Evolutionary conservation across 176 grass and related monocot genomes (phyloP).

Genomic region (Lolium rigidum): DNA sequence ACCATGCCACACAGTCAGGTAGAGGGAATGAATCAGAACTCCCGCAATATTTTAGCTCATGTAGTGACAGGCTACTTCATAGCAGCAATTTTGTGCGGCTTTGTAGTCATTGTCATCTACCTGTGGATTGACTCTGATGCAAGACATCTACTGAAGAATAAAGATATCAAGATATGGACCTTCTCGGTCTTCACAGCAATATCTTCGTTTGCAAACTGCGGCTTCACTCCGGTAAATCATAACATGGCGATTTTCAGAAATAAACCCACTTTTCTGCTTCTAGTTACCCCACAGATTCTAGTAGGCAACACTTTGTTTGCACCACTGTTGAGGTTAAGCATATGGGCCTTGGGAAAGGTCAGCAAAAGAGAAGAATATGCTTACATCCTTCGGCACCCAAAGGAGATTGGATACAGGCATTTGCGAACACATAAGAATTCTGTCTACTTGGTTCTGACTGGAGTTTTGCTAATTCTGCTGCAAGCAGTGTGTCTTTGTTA

Average conservation of each 20-base stretch:
- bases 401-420: slow-evolving; percentile 35
- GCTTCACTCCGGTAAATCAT: slow-evolving; percentile 66
- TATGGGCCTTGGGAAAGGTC: slow-evolving; percentile 43
- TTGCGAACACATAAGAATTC: slow-evolving; percentile 33
- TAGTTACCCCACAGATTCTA: slow-evolving; percentile 57
- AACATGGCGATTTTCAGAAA: slow-evolving; percentile 68
- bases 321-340: slow-evolving; percentile 53
- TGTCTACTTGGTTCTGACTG: slow-evolving; percentile 38
- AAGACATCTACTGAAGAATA: slow-evolving; percentile 52
- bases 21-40: slow-evolving; percentile 14
- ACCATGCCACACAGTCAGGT: slow-evolving; percentile 13
- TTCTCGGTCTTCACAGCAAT: slow-evolving; percentile 47
- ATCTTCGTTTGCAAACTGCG: slow-evolving; percentile 74
- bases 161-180: slow-evolving; percentile 53
- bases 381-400: slow-evolving; percentile 43
- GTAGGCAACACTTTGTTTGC: slow-evolving; percentile 71
- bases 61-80: slow-evolving; percentile 48
- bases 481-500: slow-evolving; percentile 46
- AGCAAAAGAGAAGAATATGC: slow-evolving; percentile 42
- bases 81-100: slow-evolving; percentile 42
- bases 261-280: slow-evolving; percentile 56
- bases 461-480: slow-evolving; percentile 32
- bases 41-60: slow-evolving; percentile 45
- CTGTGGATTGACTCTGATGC: slow-evolving; percentile 46
- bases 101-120: slow-evolving; percentile 34